Base-by-base conservation (phyloP, 148 eudicot species). In the Spergularia bocconei region DNA sequence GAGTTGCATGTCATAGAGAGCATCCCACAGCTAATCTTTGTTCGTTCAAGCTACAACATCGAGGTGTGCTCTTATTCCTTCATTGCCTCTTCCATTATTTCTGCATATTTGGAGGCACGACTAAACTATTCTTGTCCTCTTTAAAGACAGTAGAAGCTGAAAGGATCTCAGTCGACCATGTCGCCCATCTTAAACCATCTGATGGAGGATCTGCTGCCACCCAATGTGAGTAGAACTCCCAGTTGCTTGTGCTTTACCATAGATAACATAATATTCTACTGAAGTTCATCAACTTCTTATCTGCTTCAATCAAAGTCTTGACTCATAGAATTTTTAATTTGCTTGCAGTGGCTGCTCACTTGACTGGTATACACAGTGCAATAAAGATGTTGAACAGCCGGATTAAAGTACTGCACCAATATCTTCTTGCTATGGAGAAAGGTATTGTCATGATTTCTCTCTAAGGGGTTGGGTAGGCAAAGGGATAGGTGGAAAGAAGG, bases 201-300 rank as follows among this genome's bases (percentile, higher is more conserved):
- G 98, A 94, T 76, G 98, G 98, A 74, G 97, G 98, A 74, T 94
- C 97, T 63, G 98, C 98, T 77, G 98, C 93, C 63, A 94, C 97
- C 57, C 98, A 94, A 78, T 81, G 98, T 94, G 80, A 86, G 91
- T 44, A 1, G 8, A 44, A 44, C 48, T 59, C 48, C 52, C 70
- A 65, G 71, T 71, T 33, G 25, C 58, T 21, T 47, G 11, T 65
- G 7, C 69, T 73, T 72, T 54, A 13, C 69, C 61, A 58, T 5
- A 7, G 72, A 59, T 52, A 71, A 56, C 20, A 14, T 41, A 63
- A 63, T 6, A 10, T 55, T n/a, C 29, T 48, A 25, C 63, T 54
- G 29, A 56, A n/a, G 20, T 10, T 19, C 11, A 64, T 63, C 1
- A 29, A 9, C 61, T 21, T 59, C 14, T 8, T 17, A 63, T 64